Evolutionary conservation across 83 land plant genomes (phyloP).

Genomic region (Picea engelmannii): DNA sequence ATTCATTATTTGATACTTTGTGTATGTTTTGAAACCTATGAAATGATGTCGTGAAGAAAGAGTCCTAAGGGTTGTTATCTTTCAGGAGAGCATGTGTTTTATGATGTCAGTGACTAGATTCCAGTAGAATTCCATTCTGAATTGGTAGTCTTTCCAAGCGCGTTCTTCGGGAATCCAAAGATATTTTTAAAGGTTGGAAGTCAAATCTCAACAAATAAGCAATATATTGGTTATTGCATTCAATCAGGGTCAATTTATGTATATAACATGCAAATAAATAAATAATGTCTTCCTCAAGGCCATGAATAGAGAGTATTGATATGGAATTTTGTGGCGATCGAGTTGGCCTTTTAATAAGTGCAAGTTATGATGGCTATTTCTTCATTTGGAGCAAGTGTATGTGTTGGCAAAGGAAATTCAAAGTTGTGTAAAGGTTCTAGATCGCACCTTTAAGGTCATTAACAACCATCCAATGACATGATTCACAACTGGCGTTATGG

Average conservation of each 20-base stretch:
- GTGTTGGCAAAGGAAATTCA: too few species aligned
- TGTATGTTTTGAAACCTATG: too few species aligned
- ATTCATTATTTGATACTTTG: too few species aligned
- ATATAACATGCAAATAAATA: not conserved
- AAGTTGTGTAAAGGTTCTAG: too few species aligned
- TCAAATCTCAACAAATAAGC: conserved; percentile 10
- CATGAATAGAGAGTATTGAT: not conserved
- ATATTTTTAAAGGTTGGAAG: conserved; percentile 7
- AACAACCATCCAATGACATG: too few species aligned
- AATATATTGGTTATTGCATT: conserved; percentile 8
- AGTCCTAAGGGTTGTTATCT: not conserved
- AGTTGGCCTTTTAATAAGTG: too few species aligned
- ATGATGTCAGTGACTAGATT: not conserved
- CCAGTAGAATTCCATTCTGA: conserved; percentile 5
- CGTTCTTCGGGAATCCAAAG: not conserved
- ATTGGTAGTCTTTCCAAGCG: conserved; percentile 10
- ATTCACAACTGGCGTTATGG: too few species aligned
- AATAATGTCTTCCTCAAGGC: not conserved
- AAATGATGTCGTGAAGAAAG: not conserved
- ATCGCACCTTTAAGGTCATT: too few species aligned
- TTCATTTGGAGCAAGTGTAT: too few species aligned
- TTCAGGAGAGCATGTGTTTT: too few species aligned
- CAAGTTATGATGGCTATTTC: too few species aligned
- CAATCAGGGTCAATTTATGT: not conserved
- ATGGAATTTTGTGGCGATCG: too few species aligned